Evolutionary conservation across 1,139 yeast genomes (phyloP), one percentile per base, ranked within the genome.

Genomic region (Yamadazyma dendronema): DNA sequence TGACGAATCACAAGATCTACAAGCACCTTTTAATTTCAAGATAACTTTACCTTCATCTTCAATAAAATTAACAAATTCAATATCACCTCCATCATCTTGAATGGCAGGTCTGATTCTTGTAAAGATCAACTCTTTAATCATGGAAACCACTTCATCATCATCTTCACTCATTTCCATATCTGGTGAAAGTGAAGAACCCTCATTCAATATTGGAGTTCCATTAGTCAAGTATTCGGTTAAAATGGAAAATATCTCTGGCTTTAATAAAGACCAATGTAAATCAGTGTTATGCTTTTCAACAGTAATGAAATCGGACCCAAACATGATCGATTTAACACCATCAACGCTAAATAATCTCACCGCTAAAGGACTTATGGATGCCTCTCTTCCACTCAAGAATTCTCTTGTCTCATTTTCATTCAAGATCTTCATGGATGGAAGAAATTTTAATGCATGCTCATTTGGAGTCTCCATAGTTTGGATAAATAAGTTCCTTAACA

Each of bases 81-180:
- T 80, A 54, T 84, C 94, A 9, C 94, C 94, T 37, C 94, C 94
- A 54, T 84, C 94, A 46, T 84, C 94, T 57, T 81, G 85, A 44
- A 84, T 83, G 0, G 97, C 97, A 1, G 99, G 98, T 51, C 97
- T 78, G 43, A 92, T 90, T 52, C 97, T 78, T 4, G 99, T 92
- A 53, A 87, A 90, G 40, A 92, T 84, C 37, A 92, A 72, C 59
- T 92, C 99, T 53, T 90, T 89, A 53, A 92, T 89, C 87, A 92
- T 84, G 11, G 85, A 77, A 36, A 92, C 89, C 2, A 90, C 79
- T 57, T 84, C 94, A 39, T 79, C 81, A 44, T 84, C 92, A 10
- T 81, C 84, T 13, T 80, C 84, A 33, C 65, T 53, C 36, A 66
- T 56, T 28, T 59, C 65, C 62, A 71, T 61, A 39, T 69, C 77